Evolutionary conservation across 2,329 filamentous ascomycete species (phyloP).

Genomic region (Xylogone sp.): DNA sequence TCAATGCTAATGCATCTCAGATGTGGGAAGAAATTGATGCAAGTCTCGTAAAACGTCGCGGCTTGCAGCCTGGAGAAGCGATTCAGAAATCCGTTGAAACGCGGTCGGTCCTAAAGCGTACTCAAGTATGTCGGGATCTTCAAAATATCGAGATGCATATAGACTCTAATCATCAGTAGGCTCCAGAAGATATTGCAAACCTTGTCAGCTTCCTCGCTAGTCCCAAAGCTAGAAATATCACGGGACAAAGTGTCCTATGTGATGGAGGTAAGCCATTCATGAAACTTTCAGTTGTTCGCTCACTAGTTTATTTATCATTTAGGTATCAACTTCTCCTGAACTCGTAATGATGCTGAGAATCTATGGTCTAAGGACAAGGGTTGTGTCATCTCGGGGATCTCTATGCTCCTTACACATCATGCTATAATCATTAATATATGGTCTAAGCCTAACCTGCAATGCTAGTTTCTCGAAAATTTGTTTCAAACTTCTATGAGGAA

Average conservation of each 20-base stretch:
- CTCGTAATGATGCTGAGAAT: too few relatives aligned
- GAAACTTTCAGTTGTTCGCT: background rate
- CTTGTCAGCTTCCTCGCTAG: conserved; percentile 2
- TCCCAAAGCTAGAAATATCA: conserved; percentile 2
- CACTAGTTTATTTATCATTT: background rate
- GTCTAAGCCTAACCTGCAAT: too few relatives aligned
- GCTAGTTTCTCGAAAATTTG: too few relatives aligned
- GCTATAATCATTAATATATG: too few relatives aligned
- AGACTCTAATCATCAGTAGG: background rate
- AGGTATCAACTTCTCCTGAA: background rate
- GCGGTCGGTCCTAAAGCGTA: background rate
- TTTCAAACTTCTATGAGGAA: too few relatives aligned
- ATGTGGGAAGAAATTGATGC: background rate
- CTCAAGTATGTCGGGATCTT: background rate
- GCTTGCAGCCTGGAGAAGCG: background rate
- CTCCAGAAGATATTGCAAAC: conserved; percentile 10
- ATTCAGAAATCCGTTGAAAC: background rate
- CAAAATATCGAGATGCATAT: background rate
- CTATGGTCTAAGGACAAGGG: too few relatives aligned
- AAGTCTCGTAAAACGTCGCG: background rate
- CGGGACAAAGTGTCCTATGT: conserved; percentile 6
- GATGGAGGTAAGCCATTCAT: conserved; percentile 1
- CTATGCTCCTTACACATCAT: too few relatives aligned
- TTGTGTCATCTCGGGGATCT: too few relatives aligned
- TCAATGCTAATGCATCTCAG: background rate